phyloP scores from a whole-genome alignment of 1,284 basidiomycete genomes.

The Leccinum proximum region DNA sequence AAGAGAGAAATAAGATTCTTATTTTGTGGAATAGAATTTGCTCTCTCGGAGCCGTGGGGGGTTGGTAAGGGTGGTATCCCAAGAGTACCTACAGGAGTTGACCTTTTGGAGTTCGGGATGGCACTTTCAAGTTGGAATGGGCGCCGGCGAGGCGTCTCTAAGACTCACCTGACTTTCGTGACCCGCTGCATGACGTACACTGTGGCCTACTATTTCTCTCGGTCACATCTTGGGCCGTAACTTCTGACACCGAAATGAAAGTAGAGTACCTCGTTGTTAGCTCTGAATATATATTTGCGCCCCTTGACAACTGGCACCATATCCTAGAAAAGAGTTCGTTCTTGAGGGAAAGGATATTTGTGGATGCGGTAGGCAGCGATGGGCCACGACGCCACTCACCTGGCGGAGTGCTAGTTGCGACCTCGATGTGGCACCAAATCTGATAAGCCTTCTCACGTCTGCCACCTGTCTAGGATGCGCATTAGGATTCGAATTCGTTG shows the following conservation, averaged over 20 bases:
- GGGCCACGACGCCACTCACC: not conserved
- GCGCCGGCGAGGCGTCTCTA: not conserved
- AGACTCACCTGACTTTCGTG: not conserved
- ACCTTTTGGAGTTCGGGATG: not conserved
- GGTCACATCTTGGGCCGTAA: not conserved
- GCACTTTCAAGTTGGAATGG: not conserved
- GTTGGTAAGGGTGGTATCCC: not conserved
- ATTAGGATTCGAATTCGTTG: not conserved
- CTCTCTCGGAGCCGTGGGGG: not conserved
- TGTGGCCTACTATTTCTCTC: not conserved
- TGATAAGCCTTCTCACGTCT: not conserved
- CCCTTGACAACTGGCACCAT: not conserved
- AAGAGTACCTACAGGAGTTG: not conserved
- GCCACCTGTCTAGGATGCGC: not conserved
- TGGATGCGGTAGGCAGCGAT: not conserved
- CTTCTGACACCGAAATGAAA: not conserved
- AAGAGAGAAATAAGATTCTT: too few species aligned
- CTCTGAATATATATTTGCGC: not conserved
- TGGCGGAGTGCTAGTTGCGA: not conserved
- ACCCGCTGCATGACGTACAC: not conserved
- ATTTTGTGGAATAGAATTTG: not conserved
- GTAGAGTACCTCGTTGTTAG: not conserved
- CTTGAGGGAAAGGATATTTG: not conserved
- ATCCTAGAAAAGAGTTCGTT: not conserved
- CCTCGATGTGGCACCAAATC: not conserved